Evolutionary conservation across 352 stramenopile species (phyloP).

Genomic region (Saprolegnia parasitica): DNA sequence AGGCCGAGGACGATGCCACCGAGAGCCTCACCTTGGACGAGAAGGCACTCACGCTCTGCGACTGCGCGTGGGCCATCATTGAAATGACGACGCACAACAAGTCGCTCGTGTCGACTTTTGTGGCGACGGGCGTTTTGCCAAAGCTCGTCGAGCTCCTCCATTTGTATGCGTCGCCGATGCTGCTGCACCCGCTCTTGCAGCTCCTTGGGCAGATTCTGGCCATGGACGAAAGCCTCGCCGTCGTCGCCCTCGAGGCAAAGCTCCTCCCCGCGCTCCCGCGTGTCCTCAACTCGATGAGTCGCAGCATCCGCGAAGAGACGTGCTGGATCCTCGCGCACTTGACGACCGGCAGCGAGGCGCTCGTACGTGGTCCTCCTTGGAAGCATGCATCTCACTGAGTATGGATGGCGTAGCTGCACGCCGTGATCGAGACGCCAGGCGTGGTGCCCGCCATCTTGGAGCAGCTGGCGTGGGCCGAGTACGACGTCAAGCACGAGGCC

Average conservation of each 20-base stretch:
- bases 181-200: conserved; percentile 67
- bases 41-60: conserved; percentile 80
- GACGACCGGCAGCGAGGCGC: conserved; percentile 62
- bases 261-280: conserved; percentile 76
- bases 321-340: conserved; percentile 88
- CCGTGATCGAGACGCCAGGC: conserved; percentile 64
- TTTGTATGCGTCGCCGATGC: conserved; percentile 79
- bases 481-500: conserved; percentile 75
- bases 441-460: conserved; percentile 65
- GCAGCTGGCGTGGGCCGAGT: conserved; percentile 85
- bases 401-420: conserved; percentile 34
- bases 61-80: conserved; percentile 79
- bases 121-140: conserved; percentile 54
- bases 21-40: conserved; percentile 69
- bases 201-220: conserved; percentile 82
- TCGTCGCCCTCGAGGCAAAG: conserved; percentile 72
- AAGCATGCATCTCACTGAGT: not conserved
- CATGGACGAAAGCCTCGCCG: conserved; percentile 63
- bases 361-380: conserved; percentile 30
- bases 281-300: conserved; percentile 76
- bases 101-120: conserved; percentile 56
- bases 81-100: conserved; percentile 75
- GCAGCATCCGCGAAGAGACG: conserved; percentile 72
- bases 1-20: conserved; percentile 46
- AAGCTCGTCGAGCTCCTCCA: conserved; percentile 77